phyloP scores from a whole-genome alignment of 305 asterid species.

The Ajuga reptans region DNA sequence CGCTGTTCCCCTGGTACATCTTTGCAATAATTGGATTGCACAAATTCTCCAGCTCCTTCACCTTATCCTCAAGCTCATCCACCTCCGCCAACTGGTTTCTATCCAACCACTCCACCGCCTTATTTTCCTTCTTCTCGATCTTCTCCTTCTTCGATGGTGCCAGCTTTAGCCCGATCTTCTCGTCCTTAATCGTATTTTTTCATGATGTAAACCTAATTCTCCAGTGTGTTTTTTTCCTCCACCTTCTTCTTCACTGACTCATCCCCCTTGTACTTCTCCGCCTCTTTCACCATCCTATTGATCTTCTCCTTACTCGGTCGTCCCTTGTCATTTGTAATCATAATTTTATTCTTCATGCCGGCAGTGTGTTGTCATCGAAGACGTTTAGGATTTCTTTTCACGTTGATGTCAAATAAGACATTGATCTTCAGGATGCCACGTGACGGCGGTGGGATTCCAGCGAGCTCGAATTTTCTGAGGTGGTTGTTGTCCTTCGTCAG shows the following conservation, averaged over 20 bases:
- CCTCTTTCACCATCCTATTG: conserved; percentile 48
- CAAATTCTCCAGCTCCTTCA: conserved; percentile 46
- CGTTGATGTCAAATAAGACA: conserved; percentile 50
- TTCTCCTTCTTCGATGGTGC: conserved; percentile 34
- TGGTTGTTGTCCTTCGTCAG: conserved; percentile 51
- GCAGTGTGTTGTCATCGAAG: conserved; percentile 53
- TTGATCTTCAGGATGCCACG: conserved; percentile 50
- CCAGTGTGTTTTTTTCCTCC: conserved; percentile 46
- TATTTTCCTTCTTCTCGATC: conserved; percentile 44
- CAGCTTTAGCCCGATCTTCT: conserved; percentile 35
- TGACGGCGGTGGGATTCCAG: conserved; percentile 50
- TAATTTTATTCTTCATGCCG: conserved; percentile 50
- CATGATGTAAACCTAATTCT: conserved; percentile 46
- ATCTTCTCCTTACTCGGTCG: conserved; percentile 55
- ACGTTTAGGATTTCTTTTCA: conserved; percentile 49
- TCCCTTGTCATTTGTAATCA: conserved; percentile 54
- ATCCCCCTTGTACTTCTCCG: conserved; percentile 49
- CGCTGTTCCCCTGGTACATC: conserved; percentile 43
- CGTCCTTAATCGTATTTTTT: conserved; percentile 42
- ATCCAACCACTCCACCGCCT: conserved; percentile 47
- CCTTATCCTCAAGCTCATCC: conserved; percentile 48
- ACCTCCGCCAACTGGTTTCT: conserved; percentile 54
- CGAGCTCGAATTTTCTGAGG: conserved; percentile 49
- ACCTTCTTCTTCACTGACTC: conserved; percentile 52
- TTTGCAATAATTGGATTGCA: conserved; percentile 45